Conservation (phyloP, 306 rosid species). For the Lathyrus aphaca region DNA sequence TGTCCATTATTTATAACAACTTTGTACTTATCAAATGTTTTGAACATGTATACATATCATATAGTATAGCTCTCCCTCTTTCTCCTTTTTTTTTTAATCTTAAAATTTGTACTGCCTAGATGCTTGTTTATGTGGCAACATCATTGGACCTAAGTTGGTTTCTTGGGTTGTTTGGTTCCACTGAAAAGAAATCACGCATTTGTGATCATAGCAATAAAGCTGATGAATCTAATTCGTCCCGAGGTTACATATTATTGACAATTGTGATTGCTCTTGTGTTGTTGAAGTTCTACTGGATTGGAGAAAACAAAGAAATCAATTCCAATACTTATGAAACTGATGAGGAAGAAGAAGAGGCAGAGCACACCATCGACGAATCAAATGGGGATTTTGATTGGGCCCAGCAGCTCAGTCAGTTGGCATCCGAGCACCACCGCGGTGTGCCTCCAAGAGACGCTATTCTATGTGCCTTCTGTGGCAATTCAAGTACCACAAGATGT, state of each 20-base stretch:
- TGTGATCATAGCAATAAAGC: constrained; percentile 8
- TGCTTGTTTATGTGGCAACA: constrained; percentile 33
- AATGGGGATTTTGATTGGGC: too few relatives aligned
- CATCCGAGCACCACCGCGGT: not conserved
- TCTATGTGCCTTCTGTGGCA: constrained; percentile 41
- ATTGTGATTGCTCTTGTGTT: constrained; percentile 16
- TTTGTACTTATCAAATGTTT: not conserved
- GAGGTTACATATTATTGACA: not conserved
- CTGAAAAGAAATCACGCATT: constrained; percentile 22
- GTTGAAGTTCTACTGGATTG: not conserved
- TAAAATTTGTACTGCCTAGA: constrained; percentile 21
- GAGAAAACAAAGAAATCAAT: constrained; percentile 5
- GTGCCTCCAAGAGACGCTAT: not conserved
- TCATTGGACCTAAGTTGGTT: constrained; percentile 35
- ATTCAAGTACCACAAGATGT: constrained; percentile 37
- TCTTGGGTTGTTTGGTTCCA: constrained; percentile 35
- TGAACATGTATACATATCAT: not conserved
- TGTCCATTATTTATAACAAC: not conserved
- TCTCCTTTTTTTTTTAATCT: not conserved
- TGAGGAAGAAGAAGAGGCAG: not conserved
- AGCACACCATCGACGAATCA: not conserved
- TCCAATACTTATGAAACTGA: constrained; percentile 5
- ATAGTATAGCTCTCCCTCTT: not conserved
- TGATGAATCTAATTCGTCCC: not conserved
- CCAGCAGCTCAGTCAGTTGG: not conserved